phyloP scores from a whole-genome alignment of 441 rosid genomes.

The Capsella rubella region DNA sequence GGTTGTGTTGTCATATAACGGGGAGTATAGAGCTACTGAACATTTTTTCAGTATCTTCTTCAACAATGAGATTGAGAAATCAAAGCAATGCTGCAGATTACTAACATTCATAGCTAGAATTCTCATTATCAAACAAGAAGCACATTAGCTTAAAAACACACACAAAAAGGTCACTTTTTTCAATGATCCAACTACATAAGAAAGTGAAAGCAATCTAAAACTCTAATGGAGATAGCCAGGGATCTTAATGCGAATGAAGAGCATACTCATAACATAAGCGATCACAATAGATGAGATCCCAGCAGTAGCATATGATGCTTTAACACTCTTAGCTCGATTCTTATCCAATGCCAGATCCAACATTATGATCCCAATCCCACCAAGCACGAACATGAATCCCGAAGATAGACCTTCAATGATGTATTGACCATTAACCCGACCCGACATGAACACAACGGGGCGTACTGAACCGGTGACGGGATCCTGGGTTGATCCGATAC shows the following conservation, averaged over 20 bases:
- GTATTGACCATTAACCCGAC: conserved; percentile 93
- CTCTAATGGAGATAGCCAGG: conserved; percentile 74
- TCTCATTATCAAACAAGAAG: conserved; percentile 31
- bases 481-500: conserved; percentile 93
- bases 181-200: conserved; percentile 20
- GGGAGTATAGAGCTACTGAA: too few relatives aligned
- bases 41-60: too few relatives aligned
- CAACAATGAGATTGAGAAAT: not conserved
- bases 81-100: conserved; percentile 1
- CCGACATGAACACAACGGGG: conserved; percentile 90
- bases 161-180: conserved; percentile 14
- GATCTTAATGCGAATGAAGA: conserved; percentile 94
- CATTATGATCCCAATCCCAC: conserved; percentile 83
- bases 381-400: conserved; percentile 89
- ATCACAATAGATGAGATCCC: conserved; percentile 75
- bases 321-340: conserved; percentile 78
- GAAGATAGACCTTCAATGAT: conserved; percentile 95
- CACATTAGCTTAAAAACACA: conserved; percentile 4
- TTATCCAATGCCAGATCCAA: conserved; percentile 88
- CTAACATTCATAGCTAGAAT: conserved; percentile 3
- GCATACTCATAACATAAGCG: conserved; percentile 93
- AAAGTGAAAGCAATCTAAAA: conserved; percentile 6
- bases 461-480: conserved; percentile 81
- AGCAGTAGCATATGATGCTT: conserved; percentile 77
- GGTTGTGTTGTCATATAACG: not conserved